Percentiles rank a stretch among this genome's conserved stretches.
Evolutionary conservation across 1,284 basidiomycete species (phyloP).

Genomic region (Chalciporus sp.): DNA sequence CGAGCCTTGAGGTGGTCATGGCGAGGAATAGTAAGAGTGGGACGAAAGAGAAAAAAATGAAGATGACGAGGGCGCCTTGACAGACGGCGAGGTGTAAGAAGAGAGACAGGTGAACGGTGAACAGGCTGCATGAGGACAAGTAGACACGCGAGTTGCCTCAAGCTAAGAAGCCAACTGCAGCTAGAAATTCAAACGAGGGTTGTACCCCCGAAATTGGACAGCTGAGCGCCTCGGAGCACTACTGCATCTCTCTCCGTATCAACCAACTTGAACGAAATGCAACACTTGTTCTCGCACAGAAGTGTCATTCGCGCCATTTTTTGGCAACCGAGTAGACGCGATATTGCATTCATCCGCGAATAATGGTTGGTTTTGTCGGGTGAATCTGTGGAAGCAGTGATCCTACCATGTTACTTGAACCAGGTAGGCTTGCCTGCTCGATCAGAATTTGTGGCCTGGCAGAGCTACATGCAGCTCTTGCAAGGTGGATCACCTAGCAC

Average conservation of each 20-base stretch:
- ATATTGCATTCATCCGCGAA: not conserved
- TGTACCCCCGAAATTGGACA: not conserved
- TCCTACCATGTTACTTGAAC: not conserved
- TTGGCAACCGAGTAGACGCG: not conserved
- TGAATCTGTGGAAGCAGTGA: too few relatives aligned
- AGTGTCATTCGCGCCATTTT: not conserved
- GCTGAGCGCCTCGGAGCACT: not conserved
- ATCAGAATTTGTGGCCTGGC: too few relatives aligned
- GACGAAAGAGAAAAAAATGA: not conserved
- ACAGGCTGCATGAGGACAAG: not conserved
- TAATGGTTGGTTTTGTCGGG: not conserved
- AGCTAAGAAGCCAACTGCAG: not conserved
- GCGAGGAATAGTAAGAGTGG: not conserved
- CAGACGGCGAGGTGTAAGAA: not conserved
- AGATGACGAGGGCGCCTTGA: not conserved
- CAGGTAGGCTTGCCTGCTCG: too few relatives aligned
- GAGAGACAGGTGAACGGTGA: not conserved
- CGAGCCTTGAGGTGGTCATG: conserved; percentile 4
- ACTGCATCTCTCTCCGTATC: not conserved
- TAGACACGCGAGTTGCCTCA: not conserved
- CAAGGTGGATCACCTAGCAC: too few relatives aligned
- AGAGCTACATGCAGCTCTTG: too few relatives aligned
- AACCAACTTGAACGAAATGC: not conserved
- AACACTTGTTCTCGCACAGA: not conserved
- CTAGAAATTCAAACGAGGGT: not conserved